A percentile compares a stretch with the other conserved stretches of the same genome.
phyloP scores from a whole-genome alignment of 2,329 filamentous ascomycete genomes.

The Cercospora nicotianae region DNA sequence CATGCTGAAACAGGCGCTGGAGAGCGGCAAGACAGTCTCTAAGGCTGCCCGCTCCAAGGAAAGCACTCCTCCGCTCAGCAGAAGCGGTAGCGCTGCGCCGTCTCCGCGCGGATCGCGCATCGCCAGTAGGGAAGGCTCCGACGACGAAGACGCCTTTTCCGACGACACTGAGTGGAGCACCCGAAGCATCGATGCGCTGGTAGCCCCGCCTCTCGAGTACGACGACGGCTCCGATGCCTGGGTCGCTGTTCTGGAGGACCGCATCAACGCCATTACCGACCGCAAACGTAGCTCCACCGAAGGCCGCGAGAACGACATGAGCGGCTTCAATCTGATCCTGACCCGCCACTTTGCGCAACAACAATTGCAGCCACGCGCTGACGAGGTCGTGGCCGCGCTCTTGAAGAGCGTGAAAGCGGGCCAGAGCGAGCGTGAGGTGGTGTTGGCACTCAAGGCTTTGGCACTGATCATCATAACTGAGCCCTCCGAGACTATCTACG shows the following conservation, averaged over 20 bases:
- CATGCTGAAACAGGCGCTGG: constrained; percentile 65
- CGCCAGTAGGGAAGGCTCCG: constrained; percentile 63
- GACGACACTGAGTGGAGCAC: constrained; percentile 62
- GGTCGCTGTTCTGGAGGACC: constrained; percentile 62
- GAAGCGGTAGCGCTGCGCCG: constrained; percentile 57
- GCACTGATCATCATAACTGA: constrained; percentile 68
- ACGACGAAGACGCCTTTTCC: constrained; percentile 60
- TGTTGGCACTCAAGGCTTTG: constrained; percentile 70
- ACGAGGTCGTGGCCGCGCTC: constrained; percentile 65
- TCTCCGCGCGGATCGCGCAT: constrained; percentile 62
- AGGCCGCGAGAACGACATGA: constrained; percentile 65
- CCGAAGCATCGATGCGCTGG: constrained; percentile 67
- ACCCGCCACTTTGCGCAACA: constrained; percentile 67
- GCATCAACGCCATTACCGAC: constrained; percentile 70
- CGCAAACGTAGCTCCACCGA: constrained; percentile 76
- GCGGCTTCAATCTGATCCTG: constrained; percentile 63
- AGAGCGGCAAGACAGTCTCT: constrained; percentile 71
- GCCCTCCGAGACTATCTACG: constrained; percentile 65
- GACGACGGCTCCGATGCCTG: constrained; percentile 57
- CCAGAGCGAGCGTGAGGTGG: constrained; percentile 66
- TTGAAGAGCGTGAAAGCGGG: constrained; percentile 70
- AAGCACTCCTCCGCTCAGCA: constrained; percentile 59
- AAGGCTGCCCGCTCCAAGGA: constrained; percentile 63
- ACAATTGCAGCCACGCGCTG: constrained; percentile 59
- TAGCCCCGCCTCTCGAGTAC: constrained; percentile 52